Base-by-base conservation (phyloP, 2,329 filamentous ascomycete species). In the Curvularia sp. region DNA sequence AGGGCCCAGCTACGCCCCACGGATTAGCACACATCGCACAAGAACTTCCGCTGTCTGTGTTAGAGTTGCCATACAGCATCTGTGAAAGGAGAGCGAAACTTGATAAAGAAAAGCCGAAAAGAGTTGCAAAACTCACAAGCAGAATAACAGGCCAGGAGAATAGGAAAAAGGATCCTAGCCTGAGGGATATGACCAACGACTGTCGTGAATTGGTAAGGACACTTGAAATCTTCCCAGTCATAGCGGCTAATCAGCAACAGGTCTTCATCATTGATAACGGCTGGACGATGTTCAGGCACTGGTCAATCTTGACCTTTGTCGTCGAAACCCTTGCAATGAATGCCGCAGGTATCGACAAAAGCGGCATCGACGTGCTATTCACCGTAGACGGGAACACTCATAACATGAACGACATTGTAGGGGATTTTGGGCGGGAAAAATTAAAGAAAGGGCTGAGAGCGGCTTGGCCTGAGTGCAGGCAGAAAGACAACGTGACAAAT, bases 341-440 rank as follows among this genome's bases (percentile, higher is more conserved):
- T 27, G 45, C 60, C 28, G 57, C 60, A 3, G 60, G 63, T 12
- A 34, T 66, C 3, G 63, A 67, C n/a, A 56, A 53, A n/a, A 48
- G 49, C 30, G 66, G 66, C 2, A 39, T 65, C 15, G 66, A 69
- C 30, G 13, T 66, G 13, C 53, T 34, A 3, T 68, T 68, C 39
- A 67, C 66, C 0, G 47, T 61, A 2, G 51, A 55, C 13, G 51
- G 52, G 15, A 10, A 32, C 1, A 19, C 0, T 0, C 53, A 59
- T 15, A 13, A 46, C 9, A 19, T 1, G 13, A 18, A 21, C 2
- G 8, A 19, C 9, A 28, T 46, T 12, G n/a, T 30, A 28, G 43
- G 43, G 2, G 43, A 32, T 18, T 1, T 2, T 2, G 43, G 39
- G 15, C 43, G 25, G n/a, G 13, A 18, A 7, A 0, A 3, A 1